A percentile compares a stretch with the other conserved stretches of the same genome.
phyloP scores from a whole-genome alignment of 305 asterid species.

The Petunia hybrid region DNA sequence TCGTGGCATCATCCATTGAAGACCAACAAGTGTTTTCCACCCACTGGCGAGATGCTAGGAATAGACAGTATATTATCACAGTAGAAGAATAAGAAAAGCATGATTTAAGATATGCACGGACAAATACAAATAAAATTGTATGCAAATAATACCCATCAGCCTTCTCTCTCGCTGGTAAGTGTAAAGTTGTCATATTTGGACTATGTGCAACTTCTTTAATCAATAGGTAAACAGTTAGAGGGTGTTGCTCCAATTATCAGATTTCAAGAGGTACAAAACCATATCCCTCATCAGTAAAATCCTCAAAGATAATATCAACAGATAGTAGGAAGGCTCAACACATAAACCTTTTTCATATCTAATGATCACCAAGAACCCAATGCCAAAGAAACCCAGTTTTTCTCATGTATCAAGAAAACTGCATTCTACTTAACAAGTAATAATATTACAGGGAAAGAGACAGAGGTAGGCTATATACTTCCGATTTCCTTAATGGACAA shows the following conservation, averaged over 20 bases:
- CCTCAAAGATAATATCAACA: background rate
- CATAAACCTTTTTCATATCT: slow-evolving; percentile 18
- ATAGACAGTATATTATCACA: background rate
- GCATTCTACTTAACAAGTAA: background rate
- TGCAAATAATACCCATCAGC: slow-evolving; percentile 16
- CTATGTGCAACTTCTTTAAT: background rate
- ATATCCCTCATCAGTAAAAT: slow-evolving; percentile 7
- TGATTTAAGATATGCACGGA: background rate
- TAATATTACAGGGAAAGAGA: background rate
- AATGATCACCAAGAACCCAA: slow-evolving; percentile 9
- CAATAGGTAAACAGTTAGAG: slow-evolving; percentile 13
- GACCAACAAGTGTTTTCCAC: no score
- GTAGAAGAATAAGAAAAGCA: no score
- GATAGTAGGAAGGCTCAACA: slow-evolving; percentile 9
- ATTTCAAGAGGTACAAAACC: background rate
- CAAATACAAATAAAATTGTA: background rate
- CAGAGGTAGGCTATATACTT: background rate
- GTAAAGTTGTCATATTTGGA: background rate
- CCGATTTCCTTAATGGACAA: slow-evolving; percentile 1
- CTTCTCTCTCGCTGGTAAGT: background rate
- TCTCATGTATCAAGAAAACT: background rate
- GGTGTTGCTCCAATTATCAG: background rate
- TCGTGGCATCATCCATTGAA: no score
- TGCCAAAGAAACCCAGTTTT: background rate
- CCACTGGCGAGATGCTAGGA: background rate